Conservation (phyloP, 148 eudicot genomes). For the Camellia sinensis region DNA sequence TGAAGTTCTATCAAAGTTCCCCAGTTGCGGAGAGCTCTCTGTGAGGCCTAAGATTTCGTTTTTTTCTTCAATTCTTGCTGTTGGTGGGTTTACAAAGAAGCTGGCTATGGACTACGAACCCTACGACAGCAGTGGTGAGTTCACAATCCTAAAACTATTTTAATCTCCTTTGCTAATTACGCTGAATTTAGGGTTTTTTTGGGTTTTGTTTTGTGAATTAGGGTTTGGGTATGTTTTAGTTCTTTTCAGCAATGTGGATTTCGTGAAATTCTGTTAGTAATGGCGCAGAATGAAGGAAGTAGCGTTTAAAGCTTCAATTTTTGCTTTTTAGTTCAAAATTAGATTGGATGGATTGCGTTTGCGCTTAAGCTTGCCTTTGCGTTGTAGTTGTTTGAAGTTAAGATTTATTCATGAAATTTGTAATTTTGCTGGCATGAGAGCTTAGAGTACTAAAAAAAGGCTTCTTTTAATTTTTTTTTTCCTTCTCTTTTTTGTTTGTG, state of each 20-base stretch:
- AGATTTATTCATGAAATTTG: neutral
- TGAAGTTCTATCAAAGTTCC: neutral
- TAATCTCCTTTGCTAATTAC: neutral
- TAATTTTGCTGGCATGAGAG: neutral
- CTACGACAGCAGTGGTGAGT: constrained; percentile 46
- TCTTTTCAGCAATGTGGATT: neutral
- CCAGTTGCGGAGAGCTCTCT: neutral
- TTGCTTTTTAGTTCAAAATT: neutral
- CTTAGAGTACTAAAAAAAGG: neutral
- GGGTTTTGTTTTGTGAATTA: neutral
- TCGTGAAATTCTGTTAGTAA: neutral
- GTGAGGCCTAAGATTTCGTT: neutral
- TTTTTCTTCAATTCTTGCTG: neutral
- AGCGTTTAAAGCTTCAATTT: constrained; percentile 4
- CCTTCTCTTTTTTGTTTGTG: neutral
- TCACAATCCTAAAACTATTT: neutral
- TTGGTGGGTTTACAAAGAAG: constrained; percentile 19
- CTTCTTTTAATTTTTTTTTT: neutral
- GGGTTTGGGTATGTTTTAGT: constrained; percentile 2
- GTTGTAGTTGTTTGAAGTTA: neutral
- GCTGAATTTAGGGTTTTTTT: constrained; percentile 10
- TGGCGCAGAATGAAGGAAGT: neutral
- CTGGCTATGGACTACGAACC: constrained; percentile 52
- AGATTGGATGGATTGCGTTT: neutral
- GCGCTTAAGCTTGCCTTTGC: neutral